Percentiles rank a stretch among this genome's conserved stretches.
Conservation (phyloP, 1,284 basidiomycete species). For the Ceratobasidium sp. region DNA sequence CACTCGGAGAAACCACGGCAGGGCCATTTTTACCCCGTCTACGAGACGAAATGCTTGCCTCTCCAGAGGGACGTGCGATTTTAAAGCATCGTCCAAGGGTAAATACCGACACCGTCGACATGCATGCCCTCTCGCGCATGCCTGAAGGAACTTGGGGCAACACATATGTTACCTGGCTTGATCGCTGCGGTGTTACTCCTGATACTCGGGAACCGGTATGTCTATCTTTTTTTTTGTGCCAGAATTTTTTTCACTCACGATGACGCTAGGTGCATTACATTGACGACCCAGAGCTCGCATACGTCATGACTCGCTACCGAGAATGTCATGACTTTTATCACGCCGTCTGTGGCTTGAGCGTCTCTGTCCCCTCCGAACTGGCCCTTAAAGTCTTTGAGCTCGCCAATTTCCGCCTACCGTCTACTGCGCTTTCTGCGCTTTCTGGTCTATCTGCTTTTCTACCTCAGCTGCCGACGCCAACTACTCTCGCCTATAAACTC, state of each 20-base stretch:
- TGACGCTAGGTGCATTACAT: slow-evolving; percentile 85
- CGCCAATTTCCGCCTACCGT: slow-evolving; percentile 89
- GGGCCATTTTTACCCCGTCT: slow-evolving; percentile 81
- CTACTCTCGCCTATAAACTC: slow-evolving; percentile 30
- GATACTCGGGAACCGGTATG: slow-evolving; percentile 91
- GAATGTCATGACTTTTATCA: slow-evolving; percentile 99
- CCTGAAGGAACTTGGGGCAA: slow-evolving; percentile 86
- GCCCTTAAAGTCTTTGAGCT: slow-evolving; percentile 97
- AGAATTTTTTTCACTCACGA: slow-evolving; percentile 2
- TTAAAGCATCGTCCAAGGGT: slow-evolving; percentile 85
- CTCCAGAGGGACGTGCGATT: slow-evolving; percentile 81
- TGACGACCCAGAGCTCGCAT: slow-evolving; percentile 90
- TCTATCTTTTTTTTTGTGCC: slow-evolving; percentile 33
- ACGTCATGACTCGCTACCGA: slow-evolving; percentile 97
- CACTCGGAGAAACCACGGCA: slow-evolving; percentile 89
- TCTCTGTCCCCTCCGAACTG: slow-evolving; percentile 91
- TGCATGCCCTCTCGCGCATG: slow-evolving; percentile 69
- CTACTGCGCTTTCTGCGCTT: slow-evolving; percentile 81
- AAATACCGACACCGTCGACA: slow-evolving; percentile 78
- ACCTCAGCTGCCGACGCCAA: slow-evolving; percentile 51
- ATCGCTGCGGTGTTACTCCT: slow-evolving; percentile 89
- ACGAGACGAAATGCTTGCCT: slow-evolving; percentile 80
- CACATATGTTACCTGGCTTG: slow-evolving; percentile 91
- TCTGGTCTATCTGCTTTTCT: slow-evolving; percentile 56
- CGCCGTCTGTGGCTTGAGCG: slow-evolving; percentile 85